Conservation (phyloP, 805 yeast genomes). For the Lipomyces mesembrius region DNA sequence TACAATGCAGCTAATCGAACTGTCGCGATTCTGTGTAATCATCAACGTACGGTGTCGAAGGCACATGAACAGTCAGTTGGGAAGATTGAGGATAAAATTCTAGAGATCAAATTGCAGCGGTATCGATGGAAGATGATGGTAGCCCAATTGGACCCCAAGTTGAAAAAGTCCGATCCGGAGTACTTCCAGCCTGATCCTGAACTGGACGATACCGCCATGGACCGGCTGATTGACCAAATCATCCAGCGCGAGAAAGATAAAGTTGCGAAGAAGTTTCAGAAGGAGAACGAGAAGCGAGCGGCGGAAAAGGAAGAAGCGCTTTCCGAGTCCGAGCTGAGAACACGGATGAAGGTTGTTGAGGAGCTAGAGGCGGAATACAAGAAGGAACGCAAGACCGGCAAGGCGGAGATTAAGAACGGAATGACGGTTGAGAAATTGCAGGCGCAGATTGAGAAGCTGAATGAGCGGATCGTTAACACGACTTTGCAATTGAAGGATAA, state of each 20-base stretch:
- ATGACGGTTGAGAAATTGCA: constrained; percentile 71
- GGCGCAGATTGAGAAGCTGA: constrained; percentile 71
- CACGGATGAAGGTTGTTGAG: constrained; percentile 60
- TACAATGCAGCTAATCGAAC: constrained; percentile 95
- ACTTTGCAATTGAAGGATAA: constrained; percentile 82
- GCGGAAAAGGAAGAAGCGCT: constrained; percentile 60
- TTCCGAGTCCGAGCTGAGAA: constrained; percentile 59
- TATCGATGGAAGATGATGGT: constrained; percentile 74
- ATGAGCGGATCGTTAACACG: constrained; percentile 69
- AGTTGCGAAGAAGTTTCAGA: constrained; percentile 63
- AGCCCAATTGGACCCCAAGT: constrained; percentile 61
- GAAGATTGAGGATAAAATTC: constrained; percentile 74
- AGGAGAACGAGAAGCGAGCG: constrained; percentile 76
- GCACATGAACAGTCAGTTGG: constrained; percentile 80
- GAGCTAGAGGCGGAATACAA: constrained; percentile 54
- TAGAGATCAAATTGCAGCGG: constrained; percentile 85
- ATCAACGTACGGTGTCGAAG: constrained; percentile 90
- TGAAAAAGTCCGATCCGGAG: constrained; percentile 55
- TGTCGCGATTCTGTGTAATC: constrained; percentile 95
- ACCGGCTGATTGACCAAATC: constrained; percentile 60
- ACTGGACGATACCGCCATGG: constrained; percentile 66
- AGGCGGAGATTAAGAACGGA: constrained; percentile 54
- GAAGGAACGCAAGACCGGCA: constrained; percentile 63
- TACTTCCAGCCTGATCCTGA: constrained; percentile 73
- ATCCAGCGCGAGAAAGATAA: constrained; percentile 67